Evolutionary conservation across 2,329 filamentous ascomycete genomes (phyloP).

Genomic region (Emergomyces pasteurianus): DNA sequence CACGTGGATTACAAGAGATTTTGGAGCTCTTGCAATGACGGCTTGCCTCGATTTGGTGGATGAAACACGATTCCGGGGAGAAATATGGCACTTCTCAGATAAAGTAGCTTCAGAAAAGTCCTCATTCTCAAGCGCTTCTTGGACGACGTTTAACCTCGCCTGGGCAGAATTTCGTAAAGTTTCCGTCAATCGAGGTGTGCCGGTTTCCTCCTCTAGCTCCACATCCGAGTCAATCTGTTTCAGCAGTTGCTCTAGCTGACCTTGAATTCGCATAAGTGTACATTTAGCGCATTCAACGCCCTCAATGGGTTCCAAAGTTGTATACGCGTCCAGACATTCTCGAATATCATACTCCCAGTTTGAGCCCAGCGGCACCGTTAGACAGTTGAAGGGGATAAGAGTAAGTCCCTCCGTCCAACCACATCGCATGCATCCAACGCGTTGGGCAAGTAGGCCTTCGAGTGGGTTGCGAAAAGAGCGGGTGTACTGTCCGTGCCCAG

Average conservation of each 20-base stretch:
- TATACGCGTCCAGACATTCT: slow-evolving; percentile 74
- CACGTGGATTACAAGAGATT: slow-evolving; percentile 71
- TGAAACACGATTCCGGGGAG: slow-evolving; percentile 54
- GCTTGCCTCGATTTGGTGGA: slow-evolving; percentile 84
- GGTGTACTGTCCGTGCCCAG: slow-evolving; percentile 7
- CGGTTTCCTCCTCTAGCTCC: slow-evolving; percentile 10
- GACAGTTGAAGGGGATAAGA: slow-evolving; percentile 85
- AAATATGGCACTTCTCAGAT: slow-evolving; percentile 52
- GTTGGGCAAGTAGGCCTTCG: slow-evolving; percentile 76
- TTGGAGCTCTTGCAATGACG: slow-evolving; percentile 70
- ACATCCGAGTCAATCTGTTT: slow-evolving; percentile 33
- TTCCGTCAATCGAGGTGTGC: slow-evolving; percentile 19
- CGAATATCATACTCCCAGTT: slow-evolving; percentile 57
- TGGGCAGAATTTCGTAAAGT: slow-evolving; percentile 32
- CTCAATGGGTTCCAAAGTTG: slow-evolving; percentile 70
- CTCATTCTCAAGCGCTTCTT: slow-evolving; percentile 62
- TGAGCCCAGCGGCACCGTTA: slow-evolving; percentile 69
- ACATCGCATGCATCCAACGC: slow-evolving; percentile 76
- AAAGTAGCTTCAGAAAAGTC: slow-evolving; percentile 63
- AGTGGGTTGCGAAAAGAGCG: slow-evolving; percentile 56
- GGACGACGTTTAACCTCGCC: slow-evolving; percentile 52
- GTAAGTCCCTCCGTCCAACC: slow-evolving; percentile 79
- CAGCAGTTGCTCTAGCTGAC: slow-evolving; percentile 39
- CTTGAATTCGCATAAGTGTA: slow-evolving; percentile 54
- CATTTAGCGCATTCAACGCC: slow-evolving; percentile 89